Evolutionary conservation across 2,329 filamentous ascomycete genomes (phyloP).

Genomic region (Saccharata proteae): DNA sequence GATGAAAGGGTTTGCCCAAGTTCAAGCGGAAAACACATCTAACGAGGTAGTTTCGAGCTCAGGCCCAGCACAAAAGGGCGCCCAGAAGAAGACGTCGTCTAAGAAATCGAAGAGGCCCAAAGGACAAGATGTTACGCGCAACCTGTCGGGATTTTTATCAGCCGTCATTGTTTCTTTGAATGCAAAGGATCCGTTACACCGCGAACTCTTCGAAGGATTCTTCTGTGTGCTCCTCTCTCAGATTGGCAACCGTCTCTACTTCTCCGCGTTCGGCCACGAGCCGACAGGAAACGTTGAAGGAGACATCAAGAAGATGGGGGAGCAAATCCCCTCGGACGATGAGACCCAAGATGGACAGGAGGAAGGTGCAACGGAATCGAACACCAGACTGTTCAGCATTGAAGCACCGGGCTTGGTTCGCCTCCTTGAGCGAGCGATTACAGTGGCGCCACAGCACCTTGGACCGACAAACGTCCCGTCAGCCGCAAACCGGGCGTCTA

Average conservation of each 20-base stretch:
- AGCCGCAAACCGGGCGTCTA: no score
- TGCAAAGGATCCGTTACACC: conserved; percentile 21
- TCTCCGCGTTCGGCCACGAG: conserved; percentile 25
- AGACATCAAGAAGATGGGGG: no score
- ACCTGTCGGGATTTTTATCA: conserved; percentile 18
- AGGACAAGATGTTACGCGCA: neutral
- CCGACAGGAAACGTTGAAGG: conserved; percentile 16
- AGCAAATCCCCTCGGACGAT: neutral
- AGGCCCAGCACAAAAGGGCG: conserved; percentile 1
- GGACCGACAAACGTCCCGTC: conserved; percentile 7
- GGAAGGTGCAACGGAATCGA: conserved; percentile 10
- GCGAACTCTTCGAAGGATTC: conserved; percentile 32
- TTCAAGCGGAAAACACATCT: neutral
- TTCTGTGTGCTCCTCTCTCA: conserved; percentile 28
- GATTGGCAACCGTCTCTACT: conserved; percentile 26
- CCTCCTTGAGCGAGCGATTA: conserved; percentile 28
- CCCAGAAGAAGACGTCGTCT: conserved; percentile 3
- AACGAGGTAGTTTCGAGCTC: neutral
- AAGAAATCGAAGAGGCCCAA: neutral
- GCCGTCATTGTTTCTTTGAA: conserved; percentile 25
- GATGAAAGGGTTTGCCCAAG: conserved; percentile 18
- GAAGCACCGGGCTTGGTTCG: conserved; percentile 31
- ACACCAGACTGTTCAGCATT: conserved; percentile 16
- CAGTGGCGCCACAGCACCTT: conserved; percentile 25
- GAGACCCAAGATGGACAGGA: conserved; percentile 7